phyloP scores from a whole-genome alignment of 148 eudicot species.

The Spergularia bocconei region DNA sequence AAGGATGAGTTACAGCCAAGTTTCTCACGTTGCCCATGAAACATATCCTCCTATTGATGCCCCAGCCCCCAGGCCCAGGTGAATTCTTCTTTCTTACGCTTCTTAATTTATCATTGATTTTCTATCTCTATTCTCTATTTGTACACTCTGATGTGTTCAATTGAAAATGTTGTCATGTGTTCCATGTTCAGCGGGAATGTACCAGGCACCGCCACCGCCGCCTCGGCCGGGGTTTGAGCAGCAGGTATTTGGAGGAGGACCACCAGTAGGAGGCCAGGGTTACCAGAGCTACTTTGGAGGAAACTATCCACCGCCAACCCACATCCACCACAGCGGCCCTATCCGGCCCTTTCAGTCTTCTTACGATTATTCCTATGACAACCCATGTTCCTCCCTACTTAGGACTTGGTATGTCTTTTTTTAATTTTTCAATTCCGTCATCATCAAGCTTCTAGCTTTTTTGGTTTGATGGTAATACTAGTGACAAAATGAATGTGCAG shows the following conservation, averaged over 20 bases:
- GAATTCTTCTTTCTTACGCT: neutral
- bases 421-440: too few relatives aligned
- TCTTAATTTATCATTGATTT: too few relatives aligned
- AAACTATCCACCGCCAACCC: conserved; percentile 20
- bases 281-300: conserved; percentile 22
- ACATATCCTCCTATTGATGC: conserved; percentile 16
- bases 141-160: too few relatives aligned
- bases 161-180: neutral
- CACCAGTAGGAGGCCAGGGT: neutral
- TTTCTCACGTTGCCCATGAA: conserved; percentile 26
- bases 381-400: conserved; percentile 17
- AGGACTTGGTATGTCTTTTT: conserved; percentile 12
- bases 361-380: conserved; percentile 7
- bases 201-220: conserved; percentile 18
- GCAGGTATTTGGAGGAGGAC: conserved; percentile 17
- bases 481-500: conserved; percentile 1
- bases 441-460: too few relatives aligned
- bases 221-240: conserved; percentile 29
- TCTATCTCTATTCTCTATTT: too few relatives aligned
- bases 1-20: conserved; percentile 20
- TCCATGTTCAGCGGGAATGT: neutral
- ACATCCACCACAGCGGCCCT: conserved; percentile 12
- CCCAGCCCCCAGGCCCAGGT: neutral
- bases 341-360: too few relatives aligned
- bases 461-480: too few relatives aligned